These are phyloP conservation scores for Thermothelomyces thermophilus DNA, from an alignment of 2,329 filamentous ascomycete species.

Conservation along the genomic window DNA sequence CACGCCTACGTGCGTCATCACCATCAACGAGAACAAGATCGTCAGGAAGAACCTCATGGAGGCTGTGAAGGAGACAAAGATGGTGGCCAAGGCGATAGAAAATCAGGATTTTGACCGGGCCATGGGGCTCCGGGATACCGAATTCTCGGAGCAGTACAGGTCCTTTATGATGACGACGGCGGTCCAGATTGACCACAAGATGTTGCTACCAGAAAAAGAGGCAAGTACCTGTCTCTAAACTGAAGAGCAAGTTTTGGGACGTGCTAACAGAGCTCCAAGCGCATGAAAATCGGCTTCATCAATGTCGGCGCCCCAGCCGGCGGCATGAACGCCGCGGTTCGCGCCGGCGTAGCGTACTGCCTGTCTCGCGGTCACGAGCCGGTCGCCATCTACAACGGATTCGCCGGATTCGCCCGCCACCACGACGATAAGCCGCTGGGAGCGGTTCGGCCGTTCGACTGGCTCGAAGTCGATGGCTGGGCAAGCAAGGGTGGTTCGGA, in stretches of 20 bases:
- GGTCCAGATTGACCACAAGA: constrained; percentile 60
- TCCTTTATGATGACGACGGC: constrained; percentile 89
- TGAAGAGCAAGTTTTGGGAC: background rate
- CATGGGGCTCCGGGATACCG: constrained; percentile 82
- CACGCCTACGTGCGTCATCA: constrained; percentile 88
- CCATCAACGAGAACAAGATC: constrained; percentile 97
- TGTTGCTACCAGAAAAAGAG: constrained; percentile 63
- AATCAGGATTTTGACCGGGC: constrained; percentile 80
- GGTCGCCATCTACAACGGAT: constrained; percentile 91
- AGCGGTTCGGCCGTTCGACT: constrained; percentile 77
- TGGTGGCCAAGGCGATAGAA: constrained; percentile 74
- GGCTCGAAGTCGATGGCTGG: constrained; percentile 94
- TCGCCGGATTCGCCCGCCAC: constrained; percentile 87
- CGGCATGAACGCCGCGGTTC: constrained; percentile 95
- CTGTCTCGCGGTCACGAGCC: constrained; percentile 86
- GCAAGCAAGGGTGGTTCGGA: constrained; percentile 95
- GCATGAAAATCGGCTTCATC: constrained; percentile 90
- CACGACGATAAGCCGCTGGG: constrained; percentile 76
- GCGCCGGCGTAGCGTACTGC: constrained; percentile 90
- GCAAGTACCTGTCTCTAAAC: constrained; percentile 37
- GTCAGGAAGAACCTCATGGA: constrained; percentile 82
- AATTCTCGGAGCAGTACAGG: constrained; percentile 87
- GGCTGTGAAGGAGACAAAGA: constrained; percentile 79
- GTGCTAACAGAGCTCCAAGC: constrained; percentile 43
- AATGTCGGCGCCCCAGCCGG: constrained; percentile 95